Conservation (phyloP, 164 flowering plant species). For the Protea cynaroides region DNA sequence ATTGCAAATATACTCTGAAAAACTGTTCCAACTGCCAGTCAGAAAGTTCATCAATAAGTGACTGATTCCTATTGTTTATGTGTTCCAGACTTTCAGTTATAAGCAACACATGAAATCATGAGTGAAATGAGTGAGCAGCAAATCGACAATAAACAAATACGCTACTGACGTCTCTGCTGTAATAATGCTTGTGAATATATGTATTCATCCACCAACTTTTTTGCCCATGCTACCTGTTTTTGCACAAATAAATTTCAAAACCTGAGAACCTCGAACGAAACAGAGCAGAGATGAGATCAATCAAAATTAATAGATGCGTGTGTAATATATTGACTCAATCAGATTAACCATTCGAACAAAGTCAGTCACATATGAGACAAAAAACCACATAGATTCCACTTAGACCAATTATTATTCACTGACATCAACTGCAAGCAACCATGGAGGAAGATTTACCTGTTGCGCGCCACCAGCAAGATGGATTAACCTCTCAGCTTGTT, state of each 20-base stretch:
- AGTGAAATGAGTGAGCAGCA: too few relatives aligned
- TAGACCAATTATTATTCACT: background rate
- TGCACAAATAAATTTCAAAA: conserved; percentile 5
- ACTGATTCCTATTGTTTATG: too few relatives aligned
- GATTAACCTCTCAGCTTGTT: conserved; percentile 61
- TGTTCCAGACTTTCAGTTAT: too few relatives aligned
- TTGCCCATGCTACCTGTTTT: conserved; percentile 71
- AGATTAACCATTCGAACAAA: too few relatives aligned
- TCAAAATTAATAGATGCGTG: too few relatives aligned
- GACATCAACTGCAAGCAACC: background rate
- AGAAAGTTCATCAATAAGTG: too few relatives aligned
- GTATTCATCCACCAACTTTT: conserved; percentile 68
- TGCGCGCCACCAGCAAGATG: conserved; percentile 64
- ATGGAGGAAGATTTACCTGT: conserved; percentile 38
- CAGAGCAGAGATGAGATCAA: too few relatives aligned
- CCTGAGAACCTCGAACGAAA: background rate
- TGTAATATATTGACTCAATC: too few relatives aligned
- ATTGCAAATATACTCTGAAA: too few relatives aligned
- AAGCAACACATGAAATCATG: too few relatives aligned
- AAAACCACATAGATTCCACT: background rate
- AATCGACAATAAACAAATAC: too few relatives aligned
- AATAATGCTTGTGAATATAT: conserved; percentile 56
- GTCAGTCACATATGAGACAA: background rate
- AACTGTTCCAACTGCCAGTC: too few relatives aligned
- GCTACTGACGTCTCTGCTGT: conserved; percentile 10